Base-by-base conservation (phyloP, 1,284 basidiomycete genomes). In the Athelia psychrophila region DNA sequence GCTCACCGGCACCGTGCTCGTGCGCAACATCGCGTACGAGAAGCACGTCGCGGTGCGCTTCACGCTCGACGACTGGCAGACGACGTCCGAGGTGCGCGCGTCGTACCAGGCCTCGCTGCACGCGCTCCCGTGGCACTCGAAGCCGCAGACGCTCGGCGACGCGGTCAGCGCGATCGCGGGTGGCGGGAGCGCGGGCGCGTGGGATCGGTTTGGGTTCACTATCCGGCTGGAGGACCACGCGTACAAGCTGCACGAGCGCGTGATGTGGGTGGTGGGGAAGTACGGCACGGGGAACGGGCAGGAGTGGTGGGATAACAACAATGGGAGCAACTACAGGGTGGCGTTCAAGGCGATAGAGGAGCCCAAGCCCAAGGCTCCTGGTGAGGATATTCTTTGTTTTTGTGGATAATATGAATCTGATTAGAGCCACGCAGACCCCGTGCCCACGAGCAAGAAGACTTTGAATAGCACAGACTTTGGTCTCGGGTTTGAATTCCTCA, bases 21-120 rank as follows among this genome's bases (percentile, higher is more conserved):
- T 94, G 33, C 82, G 86, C 60, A 97, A 97, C 67, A 58, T 95
- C 47, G 76, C 91, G 0, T 98, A 92, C 61, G 85, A 93, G 67
- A 98, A 98, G 71, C 80, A 81, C 57, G 88, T 98, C 49, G 86
- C 83, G 1, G 80, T 96, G 0, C 80, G 95, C 13, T 98, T 96
- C 69, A 98, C 95, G 1, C 76, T 95, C 49, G 95, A 98, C 68
- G 84, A 90, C 54, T 98, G 95, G 95, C 83, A 89, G 58, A 98
- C 95, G 1, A 92, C 91, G 1, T 90, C 85, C 48, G 95, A 98
- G 68, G 93, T 97, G 18, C 75, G 79, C 24, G 88, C 83, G 15
- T 77, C 78, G 30, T 81, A 86, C 64, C 74, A 82, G 51, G 80
- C 80, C 47, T 81, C 81, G 50, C 58, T 85, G 40, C 70, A 77